Evolutionary conservation across 805 yeast species (phyloP), one percentile per base, ranked within the genome.

Genomic region (Ogataea methylovora): DNA sequence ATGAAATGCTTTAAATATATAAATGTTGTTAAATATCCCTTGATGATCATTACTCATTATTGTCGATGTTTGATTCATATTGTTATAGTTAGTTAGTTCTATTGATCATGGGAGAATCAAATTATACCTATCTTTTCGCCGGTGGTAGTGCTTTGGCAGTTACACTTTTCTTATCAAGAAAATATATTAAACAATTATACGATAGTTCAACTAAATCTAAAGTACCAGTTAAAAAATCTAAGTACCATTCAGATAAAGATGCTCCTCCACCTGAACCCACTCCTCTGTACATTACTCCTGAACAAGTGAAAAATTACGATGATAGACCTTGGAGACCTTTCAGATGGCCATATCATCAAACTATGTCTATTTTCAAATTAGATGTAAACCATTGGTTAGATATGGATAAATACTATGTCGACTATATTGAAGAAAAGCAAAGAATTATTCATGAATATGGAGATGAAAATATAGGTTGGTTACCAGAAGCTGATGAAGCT

Each of bases 321-420:
- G 87, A 78, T 46, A 64, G 87, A 51, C 86, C 87, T 10, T 80
- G 87, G 87, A 65, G 87, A 57, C 86, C 86, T 8, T 80, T 80
- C 58, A 63, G 87, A 48, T 77, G 83, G 79, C 87, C 87, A 20
- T 80, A 80, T 49, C 85, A 79, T 54, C 87, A 80, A 55, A 80
- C 86, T 2, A 80, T 80, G 87, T 71, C 81, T 12, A 78, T 80
- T 32, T 79, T 69, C 61, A 76, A 74, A 50, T 63, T 80, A n/a
- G 84, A 79, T 49, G 63, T 77, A 24, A 79, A 79, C 53, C 82
- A 80, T 56, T 80, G 87, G 87, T 57, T 80, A 43, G 86, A 80
- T 47, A 80, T 80, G 86, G 87, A 80, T 53, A 79, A 78, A 52
- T 80, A 76, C 56, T 80, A 79, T 49, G 64, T 75, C 53, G 78